Conservation (phyloP, 768 basidiomycete species). For the Termitomyces sp. region DNA sequence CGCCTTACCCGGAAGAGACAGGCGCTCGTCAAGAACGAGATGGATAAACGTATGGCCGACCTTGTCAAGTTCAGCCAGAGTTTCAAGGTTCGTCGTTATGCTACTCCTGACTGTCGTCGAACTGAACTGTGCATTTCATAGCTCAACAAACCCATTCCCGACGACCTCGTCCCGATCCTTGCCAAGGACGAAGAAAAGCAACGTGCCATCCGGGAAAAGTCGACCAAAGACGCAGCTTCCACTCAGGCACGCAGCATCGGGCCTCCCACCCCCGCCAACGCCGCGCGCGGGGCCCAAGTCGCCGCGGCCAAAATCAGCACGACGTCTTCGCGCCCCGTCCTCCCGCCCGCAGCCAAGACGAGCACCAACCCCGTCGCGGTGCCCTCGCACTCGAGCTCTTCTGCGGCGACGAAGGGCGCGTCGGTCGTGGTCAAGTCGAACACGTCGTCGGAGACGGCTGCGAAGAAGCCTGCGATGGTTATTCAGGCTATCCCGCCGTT, state of each 20-base stretch:
- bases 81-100: conserved; percentile 72
- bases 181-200: conserved; percentile 95
- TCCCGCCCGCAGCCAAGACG: conserved; percentile 21
- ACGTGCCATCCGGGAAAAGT: conserved; percentile 75
- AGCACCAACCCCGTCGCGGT: conserved; percentile 21
- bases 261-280: conserved; percentile 48
- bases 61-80: conserved; percentile 88
- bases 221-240: conserved; percentile 63
- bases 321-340: conserved; percentile 17
- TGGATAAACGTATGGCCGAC: conserved; percentile 93
- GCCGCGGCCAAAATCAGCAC: conserved; percentile 31
- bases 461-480: conserved; percentile 59
- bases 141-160: conserved; percentile 94
- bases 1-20: conserved; percentile 88
- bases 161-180: conserved; percentile 88
- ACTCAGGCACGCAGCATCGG: conserved; percentile 68
- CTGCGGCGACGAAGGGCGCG: conserved; percentile 23
- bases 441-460: conserved; percentile 28
- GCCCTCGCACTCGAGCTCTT: conserved; percentile 19
- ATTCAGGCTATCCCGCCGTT: conserved; percentile 93
- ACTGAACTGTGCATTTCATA: conserved; percentile 24
- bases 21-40: conserved; percentile 84
- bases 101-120: neutral
- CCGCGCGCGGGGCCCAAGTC: conserved; percentile 38
- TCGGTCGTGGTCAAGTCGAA: conserved; percentile 25